Conservation (phyloP, 768 basidiomycete species). For the Fistulinella prunicolor region DNA sequence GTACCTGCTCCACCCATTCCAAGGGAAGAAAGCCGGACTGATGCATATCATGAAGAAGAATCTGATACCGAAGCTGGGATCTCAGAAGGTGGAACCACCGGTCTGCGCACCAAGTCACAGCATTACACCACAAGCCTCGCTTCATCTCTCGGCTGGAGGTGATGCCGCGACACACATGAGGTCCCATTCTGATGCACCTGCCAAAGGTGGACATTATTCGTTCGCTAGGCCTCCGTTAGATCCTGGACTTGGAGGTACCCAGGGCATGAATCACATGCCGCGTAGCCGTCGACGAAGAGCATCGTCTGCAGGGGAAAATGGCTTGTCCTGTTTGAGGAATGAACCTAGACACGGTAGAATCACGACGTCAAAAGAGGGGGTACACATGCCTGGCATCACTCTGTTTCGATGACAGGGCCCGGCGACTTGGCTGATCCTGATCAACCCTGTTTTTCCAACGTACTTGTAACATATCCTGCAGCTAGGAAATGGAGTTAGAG, state of each 20-base stretch:
- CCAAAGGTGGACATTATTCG: slow-evolving; percentile 14
- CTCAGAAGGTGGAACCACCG: slow-evolving; percentile 57
- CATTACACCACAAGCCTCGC: slow-evolving; percentile 2
- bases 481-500: too few species aligned
- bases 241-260: neutral
- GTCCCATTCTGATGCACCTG: slow-evolving; percentile 23
- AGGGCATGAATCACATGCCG: slow-evolving; percentile 10
- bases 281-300: slow-evolving; percentile 39
- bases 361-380: neutral
- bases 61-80: slow-evolving; percentile 59
- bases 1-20: slow-evolving; percentile 50
- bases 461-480: too few species aligned
- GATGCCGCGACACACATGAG: slow-evolving; percentile 13
- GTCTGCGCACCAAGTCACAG: slow-evolving; percentile 7
- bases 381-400: neutral
- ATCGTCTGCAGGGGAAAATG: slow-evolving; percentile 45
- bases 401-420: slow-evolving; percentile 2
- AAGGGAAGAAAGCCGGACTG: slow-evolving; percentile 64
- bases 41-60: slow-evolving; percentile 74
- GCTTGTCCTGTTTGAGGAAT: slow-evolving; percentile 7
- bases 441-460: too few species aligned
- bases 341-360: slow-evolving; percentile 3
- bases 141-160: slow-evolving; percentile 2
- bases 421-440: too few species aligned
- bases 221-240: slow-evolving; percentile 12